Evolutionary conservation across 768 basidiomycete genomes (phyloP), one percentile per base, ranked within the genome.

Genomic region (Tubosaeta brunneosetosa): DNA sequence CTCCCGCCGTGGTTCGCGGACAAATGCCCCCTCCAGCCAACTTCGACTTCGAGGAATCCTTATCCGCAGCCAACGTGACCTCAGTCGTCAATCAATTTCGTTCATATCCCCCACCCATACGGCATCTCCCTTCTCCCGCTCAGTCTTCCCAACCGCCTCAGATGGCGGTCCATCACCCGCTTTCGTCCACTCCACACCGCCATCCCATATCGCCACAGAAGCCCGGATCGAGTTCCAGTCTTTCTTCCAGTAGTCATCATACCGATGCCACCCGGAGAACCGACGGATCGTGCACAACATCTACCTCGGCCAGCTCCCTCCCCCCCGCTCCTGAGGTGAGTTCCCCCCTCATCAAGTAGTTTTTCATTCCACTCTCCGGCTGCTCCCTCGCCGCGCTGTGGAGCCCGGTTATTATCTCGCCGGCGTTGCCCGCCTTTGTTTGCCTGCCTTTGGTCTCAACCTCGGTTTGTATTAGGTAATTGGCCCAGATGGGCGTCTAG

Each of bases 31-130:
- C 44, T 50, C 9, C 49, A 29, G 49, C 61, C 47, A 51, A 3
- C 53, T 65, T 65, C 54, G 65, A 65, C 62, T 65, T 65, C 54
- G 58, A 66, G 48, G 64, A 64, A 57, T 61, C 57, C 56, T 47
- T 67, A 42, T 66, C 60, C 41, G 64, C 64, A 19, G 65, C 65
- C 52, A 64, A 62, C 47, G 57, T 65, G 54, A 52, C 62, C 56
- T 66, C 67, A 33, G 61, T 61, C 51, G 66, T 65, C 56, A 69
- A 69, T 67, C 66, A 67, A 44, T 49, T 45, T 65, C 66, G 60
- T 58, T 68, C 66, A 62, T 64, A 53, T 62, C 56, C 58, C 49
- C 59, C 62, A 55, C 58, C 60, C 51, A 45, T 56, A 55, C 62
- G 55, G 51, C 63, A 54, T 59, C 45, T 37, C 36, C 31, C 57